phyloP scores from a whole-genome alignment of 2,329 filamentous ascomycete species.

The Zelopaecilomyces penicillatus region DNA sequence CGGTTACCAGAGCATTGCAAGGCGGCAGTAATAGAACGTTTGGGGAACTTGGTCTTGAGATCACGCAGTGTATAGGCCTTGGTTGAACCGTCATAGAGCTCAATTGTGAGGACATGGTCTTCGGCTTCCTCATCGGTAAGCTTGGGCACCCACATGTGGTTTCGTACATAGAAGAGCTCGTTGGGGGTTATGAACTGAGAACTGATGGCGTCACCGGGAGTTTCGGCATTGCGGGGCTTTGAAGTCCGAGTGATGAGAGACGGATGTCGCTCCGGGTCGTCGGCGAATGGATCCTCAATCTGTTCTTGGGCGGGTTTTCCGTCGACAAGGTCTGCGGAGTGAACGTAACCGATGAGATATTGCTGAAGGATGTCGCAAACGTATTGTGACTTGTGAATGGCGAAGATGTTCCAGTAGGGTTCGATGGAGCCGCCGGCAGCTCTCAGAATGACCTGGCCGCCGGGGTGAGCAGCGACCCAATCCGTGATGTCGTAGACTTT shows the following conservation, averaged over 20 bases:
- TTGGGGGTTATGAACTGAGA: slow-evolving; percentile 46
- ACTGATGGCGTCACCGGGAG: slow-evolving; percentile 39
- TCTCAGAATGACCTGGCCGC: slow-evolving; percentile 58
- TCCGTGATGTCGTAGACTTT: slow-evolving; percentile 65
- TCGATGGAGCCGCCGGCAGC: slow-evolving; percentile 58
- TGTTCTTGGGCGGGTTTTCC: slow-evolving; percentile 43
- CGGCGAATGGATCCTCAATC: slow-evolving; percentile 53
- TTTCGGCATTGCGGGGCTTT: slow-evolving; percentile 55
- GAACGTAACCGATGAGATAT: slow-evolving; percentile 54
- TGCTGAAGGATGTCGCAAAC: slow-evolving; percentile 57
- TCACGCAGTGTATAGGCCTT: slow-evolving; percentile 46
- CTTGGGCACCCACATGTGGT: slow-evolving; percentile 56
- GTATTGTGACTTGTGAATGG: slow-evolving; percentile 57
- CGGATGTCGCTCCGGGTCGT: slow-evolving; percentile 44
- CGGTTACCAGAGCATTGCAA: slow-evolving; percentile 56
- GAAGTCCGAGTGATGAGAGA: slow-evolving; percentile 42
- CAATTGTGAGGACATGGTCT: slow-evolving; percentile 41
- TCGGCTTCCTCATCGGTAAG: slow-evolving; percentile 29
- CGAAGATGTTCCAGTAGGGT: slow-evolving; percentile 62
- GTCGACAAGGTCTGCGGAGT: slow-evolving; percentile 49
- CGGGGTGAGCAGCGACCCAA: slow-evolving; percentile 57
- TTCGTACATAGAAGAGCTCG: slow-evolving; percentile 50
- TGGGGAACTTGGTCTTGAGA: slow-evolving; percentile 42
- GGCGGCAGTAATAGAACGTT: slow-evolving; percentile 43
- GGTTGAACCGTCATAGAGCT: slow-evolving; percentile 45